Conservation (phyloP, 2,329 filamentous ascomycete genomes). For the Colletotrichum cereale region DNA sequence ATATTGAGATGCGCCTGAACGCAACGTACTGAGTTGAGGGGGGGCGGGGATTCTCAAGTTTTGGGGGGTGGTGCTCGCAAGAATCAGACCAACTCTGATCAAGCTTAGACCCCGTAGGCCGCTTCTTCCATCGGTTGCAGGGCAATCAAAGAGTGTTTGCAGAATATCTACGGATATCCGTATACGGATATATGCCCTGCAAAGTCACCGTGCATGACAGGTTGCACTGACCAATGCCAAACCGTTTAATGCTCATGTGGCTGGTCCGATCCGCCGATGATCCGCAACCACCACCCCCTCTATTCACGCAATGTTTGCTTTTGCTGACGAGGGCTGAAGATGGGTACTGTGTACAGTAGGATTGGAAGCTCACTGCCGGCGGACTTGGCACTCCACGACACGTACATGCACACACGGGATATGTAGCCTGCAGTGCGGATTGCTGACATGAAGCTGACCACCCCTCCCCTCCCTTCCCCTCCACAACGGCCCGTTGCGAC, state of each 20-base stretch:
- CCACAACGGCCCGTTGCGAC: background rate
- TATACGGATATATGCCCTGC: background rate
- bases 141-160: too few species aligned
- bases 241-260: background rate
- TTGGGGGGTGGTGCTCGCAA: too few species aligned
- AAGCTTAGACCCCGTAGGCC: background rate
- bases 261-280: conserved; percentile 10
- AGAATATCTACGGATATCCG: too few species aligned
- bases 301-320: background rate
- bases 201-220: background rate
- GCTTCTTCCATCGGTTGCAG: background rate
- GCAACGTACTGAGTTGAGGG: conserved; percentile 38
- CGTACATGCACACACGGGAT: background rate
- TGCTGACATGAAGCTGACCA: conserved; percentile 13
- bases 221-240: conserved; percentile 23
- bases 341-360: conserved; percentile 11
- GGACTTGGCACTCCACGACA: conserved; percentile 27
- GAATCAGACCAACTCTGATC: background rate
- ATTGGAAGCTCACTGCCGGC: conserved; percentile 2
- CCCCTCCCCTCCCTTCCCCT: background rate
- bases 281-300: background rate
- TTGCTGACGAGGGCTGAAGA: conserved; percentile 15
- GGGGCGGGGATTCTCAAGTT: background rate
- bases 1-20: conserved; percentile 46
- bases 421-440: background rate